Evolutionary conservation across 768 basidiomycete genomes (phyloP).

Genomic region (Mycena latifolia): DNA sequence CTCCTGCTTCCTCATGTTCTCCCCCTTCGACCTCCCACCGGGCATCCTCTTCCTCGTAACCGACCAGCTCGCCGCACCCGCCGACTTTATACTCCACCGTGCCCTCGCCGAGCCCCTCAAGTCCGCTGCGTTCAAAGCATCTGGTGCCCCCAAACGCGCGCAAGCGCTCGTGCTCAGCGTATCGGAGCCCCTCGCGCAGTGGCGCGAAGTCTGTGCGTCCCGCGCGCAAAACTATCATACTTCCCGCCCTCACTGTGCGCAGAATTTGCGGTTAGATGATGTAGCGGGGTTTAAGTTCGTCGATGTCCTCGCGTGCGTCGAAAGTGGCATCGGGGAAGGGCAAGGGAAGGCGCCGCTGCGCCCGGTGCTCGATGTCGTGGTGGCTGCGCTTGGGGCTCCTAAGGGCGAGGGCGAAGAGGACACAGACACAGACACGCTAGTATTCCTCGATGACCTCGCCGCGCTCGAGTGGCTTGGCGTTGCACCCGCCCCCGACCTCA

Average conservation of each 20-base stretch:
- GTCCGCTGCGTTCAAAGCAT: conserved; percentile 36
- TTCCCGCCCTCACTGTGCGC: not conserved
- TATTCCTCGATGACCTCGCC: conserved; percentile 80
- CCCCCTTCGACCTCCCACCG: too few relatives aligned
- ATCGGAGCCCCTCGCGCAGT: conserved; percentile 66
- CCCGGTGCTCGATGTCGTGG: conserved; percentile 51
- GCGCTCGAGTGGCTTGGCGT: conserved; percentile 81
- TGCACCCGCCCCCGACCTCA: conserved; percentile 57
- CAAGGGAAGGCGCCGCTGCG: conserved; percentile 49
- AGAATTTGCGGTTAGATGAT: conserved; percentile 56
- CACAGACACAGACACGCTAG: conserved; percentile 54
- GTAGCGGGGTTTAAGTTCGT: conserved; percentile 62
- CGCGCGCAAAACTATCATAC: too few relatives aligned
- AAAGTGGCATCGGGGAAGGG: too few relatives aligned
- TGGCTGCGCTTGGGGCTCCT: conserved; percentile 39
- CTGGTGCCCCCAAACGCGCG: too few relatives aligned
- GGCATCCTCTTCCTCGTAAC: conserved; percentile 71
- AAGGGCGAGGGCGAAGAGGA: too few relatives aligned
- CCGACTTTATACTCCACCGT: conserved; percentile 78
- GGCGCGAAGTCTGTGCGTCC: conserved; percentile 79
- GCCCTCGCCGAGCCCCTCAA: conserved; percentile 67
- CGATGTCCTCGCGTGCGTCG: conserved; percentile 64
- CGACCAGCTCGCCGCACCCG: conserved; percentile 77
- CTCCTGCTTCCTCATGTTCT: too few relatives aligned
- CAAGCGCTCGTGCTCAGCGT: conserved; percentile 67